These are phyloP conservation scores for Ceriops decandra DNA, from an alignment of 345 rosid genomes.

Conservation along the genomic window DNA sequence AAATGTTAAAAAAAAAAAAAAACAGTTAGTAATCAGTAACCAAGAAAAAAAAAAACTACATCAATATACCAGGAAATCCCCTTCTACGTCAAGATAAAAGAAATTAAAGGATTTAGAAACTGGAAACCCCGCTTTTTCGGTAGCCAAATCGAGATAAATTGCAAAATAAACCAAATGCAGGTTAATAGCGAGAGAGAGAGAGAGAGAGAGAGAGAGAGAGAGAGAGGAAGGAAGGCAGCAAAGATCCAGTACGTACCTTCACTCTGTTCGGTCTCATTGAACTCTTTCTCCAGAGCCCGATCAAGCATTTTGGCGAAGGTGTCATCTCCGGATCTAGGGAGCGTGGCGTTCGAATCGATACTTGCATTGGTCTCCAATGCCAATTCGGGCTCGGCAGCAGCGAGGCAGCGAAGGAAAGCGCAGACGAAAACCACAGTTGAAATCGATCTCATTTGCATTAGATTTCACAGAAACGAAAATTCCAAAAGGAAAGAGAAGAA, in stretches of 20 bases:
- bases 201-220: too few relatives aligned
- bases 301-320: slow-evolving; percentile 80
- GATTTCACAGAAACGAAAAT: too few relatives aligned
- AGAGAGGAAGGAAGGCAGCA: too few relatives aligned
- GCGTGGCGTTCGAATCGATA: slow-evolving; percentile 33
- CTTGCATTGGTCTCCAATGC: slow-evolving; percentile 19
- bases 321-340: slow-evolving; percentile 50
- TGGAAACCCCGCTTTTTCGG: not conserved
- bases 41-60: not conserved
- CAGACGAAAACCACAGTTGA: not conserved
- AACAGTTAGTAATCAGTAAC: too few relatives aligned
- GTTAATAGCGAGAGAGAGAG: slow-evolving; percentile 7
- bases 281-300: slow-evolving; percentile 90
- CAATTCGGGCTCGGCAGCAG: slow-evolving; percentile 28
- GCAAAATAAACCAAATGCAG: not conserved
- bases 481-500: not conserved
- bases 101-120: not conserved
- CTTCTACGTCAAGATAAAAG: not conserved
- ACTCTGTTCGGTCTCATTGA: slow-evolving; percentile 67
- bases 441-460: slow-evolving; percentile 12
- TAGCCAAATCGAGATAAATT: not conserved
- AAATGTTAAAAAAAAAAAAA: too few relatives aligned
- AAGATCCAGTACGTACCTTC: slow-evolving; percentile 43
- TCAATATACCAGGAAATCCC: not conserved
- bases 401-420: slow-evolving; percentile 4